Evolutionary conservation across 78 protist genomes (phyloP).

Genomic region (Chrysochromulina tobinii): DNA sequence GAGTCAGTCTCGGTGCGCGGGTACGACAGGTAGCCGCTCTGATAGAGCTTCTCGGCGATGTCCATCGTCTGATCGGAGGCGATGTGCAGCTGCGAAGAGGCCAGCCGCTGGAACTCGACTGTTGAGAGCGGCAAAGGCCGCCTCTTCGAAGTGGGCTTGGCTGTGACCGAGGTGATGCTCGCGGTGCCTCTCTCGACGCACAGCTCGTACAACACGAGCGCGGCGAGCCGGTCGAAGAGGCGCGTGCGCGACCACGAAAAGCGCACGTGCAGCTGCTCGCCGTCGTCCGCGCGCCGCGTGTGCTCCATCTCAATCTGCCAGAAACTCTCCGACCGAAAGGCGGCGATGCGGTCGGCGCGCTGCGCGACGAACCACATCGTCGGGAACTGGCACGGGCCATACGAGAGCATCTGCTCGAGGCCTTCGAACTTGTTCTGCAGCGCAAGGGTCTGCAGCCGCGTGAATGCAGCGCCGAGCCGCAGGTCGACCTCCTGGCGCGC

Average conservation of each 20-base stretch:
- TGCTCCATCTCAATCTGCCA: constrained; percentile 62
- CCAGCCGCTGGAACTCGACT: constrained; percentile 50
- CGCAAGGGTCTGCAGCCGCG: constrained; percentile 91
- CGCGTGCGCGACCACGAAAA: constrained; percentile 57
- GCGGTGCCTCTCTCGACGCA: constrained; percentile 40
- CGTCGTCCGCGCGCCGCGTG: neutral
- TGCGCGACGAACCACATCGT: constrained; percentile 97
- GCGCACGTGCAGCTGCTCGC: neutral
- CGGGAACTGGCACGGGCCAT: constrained; percentile 95
- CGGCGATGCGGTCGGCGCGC: constrained; percentile 57
- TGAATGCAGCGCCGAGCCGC: constrained; percentile 95
- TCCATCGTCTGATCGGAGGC: constrained; percentile 61
- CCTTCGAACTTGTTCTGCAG: constrained; percentile 32
- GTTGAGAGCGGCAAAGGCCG: constrained; percentile 56
- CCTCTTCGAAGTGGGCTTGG: too few relatives aligned
- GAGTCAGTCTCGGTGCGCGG: constrained; percentile 98
- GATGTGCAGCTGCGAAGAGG: constrained; percentile 74
- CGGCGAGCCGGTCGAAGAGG: constrained; percentile 39
- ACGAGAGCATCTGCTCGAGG: neutral
- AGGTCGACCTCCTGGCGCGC: constrained; percentile 87
- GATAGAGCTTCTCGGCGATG: constrained; percentile 91
- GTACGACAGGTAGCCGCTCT: constrained; percentile 86
- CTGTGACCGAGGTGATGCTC: neutral
- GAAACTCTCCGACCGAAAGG: constrained; percentile 82
- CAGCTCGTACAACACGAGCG: constrained; percentile 20